These are phyloP conservation scores for Rubia tinctorum DNA, from an alignment of 305 asterid species.

Conservation along the genomic window DNA sequence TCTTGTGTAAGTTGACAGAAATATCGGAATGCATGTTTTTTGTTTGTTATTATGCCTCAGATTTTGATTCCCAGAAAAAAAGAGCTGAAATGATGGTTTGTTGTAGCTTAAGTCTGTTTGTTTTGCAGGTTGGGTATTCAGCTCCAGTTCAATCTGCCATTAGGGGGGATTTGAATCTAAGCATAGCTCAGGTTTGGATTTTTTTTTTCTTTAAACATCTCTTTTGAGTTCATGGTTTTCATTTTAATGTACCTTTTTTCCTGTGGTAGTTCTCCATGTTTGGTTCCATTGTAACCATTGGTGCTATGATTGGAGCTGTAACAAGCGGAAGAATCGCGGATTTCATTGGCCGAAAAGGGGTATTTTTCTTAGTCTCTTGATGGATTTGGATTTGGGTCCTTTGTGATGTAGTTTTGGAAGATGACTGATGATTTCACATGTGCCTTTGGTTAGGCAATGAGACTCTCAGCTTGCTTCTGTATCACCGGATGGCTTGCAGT, in stretches of 20 bases:
- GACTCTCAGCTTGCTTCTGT: conserved; percentile 67
- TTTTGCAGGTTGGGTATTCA: conserved; percentile 82
- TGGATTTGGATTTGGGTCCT: too few species aligned
- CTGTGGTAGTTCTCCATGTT: conserved; percentile 65
- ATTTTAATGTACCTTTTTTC: neutral
- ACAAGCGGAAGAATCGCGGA: conserved; percentile 85
- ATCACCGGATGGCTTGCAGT: conserved; percentile 80
- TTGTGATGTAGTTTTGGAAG: neutral
- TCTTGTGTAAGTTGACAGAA: conserved; percentile 57
- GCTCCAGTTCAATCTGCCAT: conserved; percentile 78
- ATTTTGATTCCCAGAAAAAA: too few species aligned
- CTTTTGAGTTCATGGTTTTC: neutral
- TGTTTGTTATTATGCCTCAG: conserved; percentile 14
- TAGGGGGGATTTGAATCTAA: conserved; percentile 53
- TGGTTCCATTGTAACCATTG: conserved; percentile 86
- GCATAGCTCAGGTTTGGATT: conserved; percentile 58
- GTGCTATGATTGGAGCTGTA: conserved; percentile 94
- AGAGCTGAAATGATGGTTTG: neutral
- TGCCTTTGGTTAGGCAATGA: conserved; percentile 66
- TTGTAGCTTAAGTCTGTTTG: conserved; percentile 28
- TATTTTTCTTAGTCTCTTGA: conserved; percentile 16
- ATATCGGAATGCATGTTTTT: neutral
- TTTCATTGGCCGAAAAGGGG: conserved; percentile 84
- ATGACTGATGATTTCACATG: neutral
- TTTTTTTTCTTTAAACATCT: neutral